Conservation (phyloP, 2,329 filamentous ascomycete species). For the Exserohilum rostratum region DNA sequence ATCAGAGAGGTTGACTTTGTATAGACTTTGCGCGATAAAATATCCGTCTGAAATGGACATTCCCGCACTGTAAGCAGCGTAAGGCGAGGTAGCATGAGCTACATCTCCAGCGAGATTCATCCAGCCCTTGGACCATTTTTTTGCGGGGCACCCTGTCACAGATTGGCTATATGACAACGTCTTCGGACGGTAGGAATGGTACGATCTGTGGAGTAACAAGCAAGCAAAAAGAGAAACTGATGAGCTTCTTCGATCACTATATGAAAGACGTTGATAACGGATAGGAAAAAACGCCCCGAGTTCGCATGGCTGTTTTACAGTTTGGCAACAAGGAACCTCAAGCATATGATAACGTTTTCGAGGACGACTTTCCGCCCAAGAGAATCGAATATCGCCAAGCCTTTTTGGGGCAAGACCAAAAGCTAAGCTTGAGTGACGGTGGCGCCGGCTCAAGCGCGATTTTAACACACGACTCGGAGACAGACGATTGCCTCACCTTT, state of each 20-base stretch:
- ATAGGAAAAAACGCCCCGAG: constrained; percentile 55
- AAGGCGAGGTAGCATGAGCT: neutral
- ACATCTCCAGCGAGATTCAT: neutral
- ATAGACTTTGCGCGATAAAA: neutral
- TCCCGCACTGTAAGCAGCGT: neutral
- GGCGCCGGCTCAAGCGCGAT: neutral
- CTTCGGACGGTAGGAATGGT: constrained; percentile 28
- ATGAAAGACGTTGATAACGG: constrained; percentile 53
- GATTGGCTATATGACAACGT: constrained; percentile 5
- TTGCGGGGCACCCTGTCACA: constrained; percentile 6
- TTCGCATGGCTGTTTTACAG: constrained; percentile 47
- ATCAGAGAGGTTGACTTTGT: neutral
- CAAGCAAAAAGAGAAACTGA: constrained; percentile 15
- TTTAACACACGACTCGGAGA: neutral
- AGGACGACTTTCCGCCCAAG: neutral
- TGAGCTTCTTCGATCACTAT: constrained; percentile 55
- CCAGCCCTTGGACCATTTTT: neutral
- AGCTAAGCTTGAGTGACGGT: neutral
- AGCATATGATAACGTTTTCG: neutral
- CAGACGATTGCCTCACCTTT: neutral
- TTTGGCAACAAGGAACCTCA: neutral
- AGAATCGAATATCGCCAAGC: neutral
- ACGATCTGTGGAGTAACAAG: constrained; percentile 17
- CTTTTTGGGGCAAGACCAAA: neutral
- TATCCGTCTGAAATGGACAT: neutral